Evolutionary conservation across 2,329 filamentous ascomycete genomes (phyloP), one percentile per base, ranked within the genome.

Genomic region (Alternaria infectoria): DNA sequence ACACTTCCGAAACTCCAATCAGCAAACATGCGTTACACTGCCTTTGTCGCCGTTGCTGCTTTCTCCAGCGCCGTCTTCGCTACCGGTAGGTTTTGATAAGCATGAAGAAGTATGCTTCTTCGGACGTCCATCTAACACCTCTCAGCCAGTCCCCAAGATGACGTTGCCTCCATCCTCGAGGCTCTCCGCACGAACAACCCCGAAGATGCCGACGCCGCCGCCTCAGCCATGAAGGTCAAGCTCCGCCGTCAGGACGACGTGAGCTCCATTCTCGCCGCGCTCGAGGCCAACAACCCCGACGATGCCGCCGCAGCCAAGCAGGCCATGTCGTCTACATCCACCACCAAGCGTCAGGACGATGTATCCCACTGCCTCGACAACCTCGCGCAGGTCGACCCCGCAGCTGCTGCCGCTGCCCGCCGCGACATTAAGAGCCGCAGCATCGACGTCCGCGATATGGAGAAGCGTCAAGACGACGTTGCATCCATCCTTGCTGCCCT

Each of bases 41-140:
- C 70, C 55, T 67, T 77, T 61, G 30, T 77, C 54, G 59, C 70
- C 36, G 65, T 71, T 47, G 67, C 69, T 5, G 60, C 70, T 40
- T 71, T 77, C 67, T 76, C 76, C 26, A 65, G 69, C 59, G 65
- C 66, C 19, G 71, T 72, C 62, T 70, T 77, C 52, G 73, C 72
- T 54, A 61, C 74, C 9, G 61, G 71, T 76, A 61, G 21, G 36
- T 2, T 25, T 40, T 10, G 11, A 47, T 26, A 32, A 13, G 11
- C 12, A 15, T 11, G 8, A 40, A 17, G 11, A 12, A 13, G 23
- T 11, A 46, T 56, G 57, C 46, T 62, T 47, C 7, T 1, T 6
- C 10, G 30, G 11, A 40, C 30, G 15, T 3, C 9, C 19, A 6
- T 25, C 64, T 59, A 58, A 32, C 17, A 36, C 12, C 46, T 54